A percentile compares a stretch with the other conserved stretches of the same genome.
Conservation (phyloP, 2,329 filamentous ascomycete species). For the Colletotrichum sp. region DNA sequence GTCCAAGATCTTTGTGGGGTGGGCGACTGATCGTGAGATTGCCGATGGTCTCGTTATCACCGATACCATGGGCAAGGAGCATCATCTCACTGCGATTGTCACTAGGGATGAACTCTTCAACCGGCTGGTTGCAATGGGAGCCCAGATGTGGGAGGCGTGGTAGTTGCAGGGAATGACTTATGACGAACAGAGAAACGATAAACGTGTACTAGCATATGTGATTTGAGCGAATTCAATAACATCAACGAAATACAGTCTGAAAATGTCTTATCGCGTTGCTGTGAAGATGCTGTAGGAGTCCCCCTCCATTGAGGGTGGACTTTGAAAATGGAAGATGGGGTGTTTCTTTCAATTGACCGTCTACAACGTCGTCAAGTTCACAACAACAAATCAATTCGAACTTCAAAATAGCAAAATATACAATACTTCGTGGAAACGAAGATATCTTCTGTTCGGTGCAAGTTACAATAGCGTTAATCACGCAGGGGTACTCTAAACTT, state of each 20-base stretch:
- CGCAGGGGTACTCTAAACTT: background rate
- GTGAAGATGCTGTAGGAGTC: background rate
- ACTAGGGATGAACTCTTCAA: constrained; percentile 83
- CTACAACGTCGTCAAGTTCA: background rate
- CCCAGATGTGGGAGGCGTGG: constrained; percentile 85
- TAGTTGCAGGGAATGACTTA: constrained; percentile 33
- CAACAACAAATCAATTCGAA: background rate
- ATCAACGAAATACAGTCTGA: accelerated
- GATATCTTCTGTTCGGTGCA: background rate
- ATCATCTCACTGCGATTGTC: constrained; percentile 73
- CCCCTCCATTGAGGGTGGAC: background rate
- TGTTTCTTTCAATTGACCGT: background rate
- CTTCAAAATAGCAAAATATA: background rate
- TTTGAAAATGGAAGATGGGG: background rate
- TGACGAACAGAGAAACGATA: background rate
- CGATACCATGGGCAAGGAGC: constrained; percentile 59
- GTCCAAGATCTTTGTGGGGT: constrained; percentile 80
- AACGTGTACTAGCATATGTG: background rate
- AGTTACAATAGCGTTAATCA: accelerated
- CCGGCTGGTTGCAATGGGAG: constrained; percentile 75
- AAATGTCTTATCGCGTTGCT: too few relatives aligned
- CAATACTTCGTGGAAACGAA: background rate
- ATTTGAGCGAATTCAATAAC: background rate
- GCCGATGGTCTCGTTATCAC: constrained; percentile 76
- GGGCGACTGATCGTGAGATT: constrained; percentile 76